Evolutionary conservation across 75 land plant species (phyloP), one percentile per base, ranked within the genome.

Genomic region (Cryptomeria japonica): DNA sequence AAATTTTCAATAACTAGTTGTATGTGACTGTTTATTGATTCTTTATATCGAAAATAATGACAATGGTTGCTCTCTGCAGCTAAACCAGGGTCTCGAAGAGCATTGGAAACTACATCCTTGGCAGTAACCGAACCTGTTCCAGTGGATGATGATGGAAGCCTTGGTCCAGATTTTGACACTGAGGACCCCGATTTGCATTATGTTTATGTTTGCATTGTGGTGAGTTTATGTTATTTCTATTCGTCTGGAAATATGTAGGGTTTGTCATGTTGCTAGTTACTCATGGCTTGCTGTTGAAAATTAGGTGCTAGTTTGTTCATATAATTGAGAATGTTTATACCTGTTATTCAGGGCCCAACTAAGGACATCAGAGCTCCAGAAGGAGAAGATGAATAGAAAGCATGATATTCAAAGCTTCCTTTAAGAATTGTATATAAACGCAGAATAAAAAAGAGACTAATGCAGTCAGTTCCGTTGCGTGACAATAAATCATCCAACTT

Each of bases 201-300:
- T 84, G 92, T 96, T 49, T 97, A 96, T 88, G 91, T 97, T 39
- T 96, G 99, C 85, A 91, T 49, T 1, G 95, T 94, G 98, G 99
- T 97, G 36, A 87, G 97, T 90, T 84, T 55, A 32, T 84, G 64
- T 12, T 25, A 32, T 53, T 53, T 19, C 18, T 53, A 55, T 44
- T 39, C 13, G 47, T 42, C 14, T 31, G 77, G 15, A 73, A 34
- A 32, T 73, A 11, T 10, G 1, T 32, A 31, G 11, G 77, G 77
- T 73, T 34, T 73, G 36, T 73, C 37, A 34, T 34, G 32, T 73
- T 73, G 70, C 70, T 64, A 64, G 13, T 32, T 12, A 73, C 16
- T 32, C 37, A 13, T 34, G 12, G 15, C 37, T 37, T 73, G 37
- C 37, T 73, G 37, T 73, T 73, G 13, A 31, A 73, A 8, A 73